Evolutionary conservation across 176 grass and related monocot species (phyloP).

Genomic region (Musa schizocarpa): DNA sequence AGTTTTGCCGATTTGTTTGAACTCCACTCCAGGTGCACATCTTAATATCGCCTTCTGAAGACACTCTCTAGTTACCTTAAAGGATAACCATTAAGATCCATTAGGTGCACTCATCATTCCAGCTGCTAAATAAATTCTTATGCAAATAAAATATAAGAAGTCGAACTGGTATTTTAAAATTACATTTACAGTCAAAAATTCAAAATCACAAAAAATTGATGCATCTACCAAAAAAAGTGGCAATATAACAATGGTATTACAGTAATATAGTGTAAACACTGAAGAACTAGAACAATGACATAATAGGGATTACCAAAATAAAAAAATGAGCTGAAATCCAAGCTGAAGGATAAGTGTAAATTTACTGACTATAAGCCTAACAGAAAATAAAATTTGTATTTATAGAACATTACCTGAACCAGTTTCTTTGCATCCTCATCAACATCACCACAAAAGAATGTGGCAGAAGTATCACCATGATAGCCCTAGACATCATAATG

Average conservation of each 20-base stretch:
- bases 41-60: constrained; percentile 79
- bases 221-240: background rate
- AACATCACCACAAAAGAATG: constrained; percentile 83
- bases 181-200: background rate
- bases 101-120: background rate
- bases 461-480: constrained; percentile 94
- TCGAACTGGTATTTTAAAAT: background rate
- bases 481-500: constrained; percentile 53
- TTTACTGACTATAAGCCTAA: too few species aligned
- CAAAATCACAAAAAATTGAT: background rate
- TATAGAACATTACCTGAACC: constrained; percentile 49
- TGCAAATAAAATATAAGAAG: background rate
- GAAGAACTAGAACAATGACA: background rate
- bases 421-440: constrained; percentile 81
- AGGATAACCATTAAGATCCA: background rate
- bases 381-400: background rate
- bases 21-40: constrained; percentile 85
- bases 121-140: background rate
- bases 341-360: background rate
- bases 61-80: constrained; percentile 80
- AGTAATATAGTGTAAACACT: background rate
- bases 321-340: background rate
- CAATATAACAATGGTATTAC: background rate
- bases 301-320: background rate
- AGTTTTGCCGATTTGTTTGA: constrained; percentile 71